These are phyloP conservation scores for Zhuliangozyma parablackwelliae DNA, from an alignment of 1,139 yeast species.

Conservation along the genomic window DNA sequence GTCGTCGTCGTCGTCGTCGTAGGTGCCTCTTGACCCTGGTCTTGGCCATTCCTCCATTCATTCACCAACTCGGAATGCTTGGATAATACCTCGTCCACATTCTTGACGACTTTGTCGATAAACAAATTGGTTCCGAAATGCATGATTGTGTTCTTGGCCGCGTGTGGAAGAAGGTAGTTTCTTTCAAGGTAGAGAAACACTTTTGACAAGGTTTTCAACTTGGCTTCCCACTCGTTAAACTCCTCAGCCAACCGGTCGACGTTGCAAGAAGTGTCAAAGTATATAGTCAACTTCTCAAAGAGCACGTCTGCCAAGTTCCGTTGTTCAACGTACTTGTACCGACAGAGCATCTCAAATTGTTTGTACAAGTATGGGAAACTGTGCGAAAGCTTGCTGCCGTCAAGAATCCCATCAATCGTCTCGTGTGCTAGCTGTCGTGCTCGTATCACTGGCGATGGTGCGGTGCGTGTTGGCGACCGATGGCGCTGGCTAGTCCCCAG, in stretches of 20 bases:
- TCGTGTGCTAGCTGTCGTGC: conserved; percentile 2
- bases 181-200: conserved; percentile 35
- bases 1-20: too few relatives aligned
- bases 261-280: not conserved
- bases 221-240: conserved; percentile 23
- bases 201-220: conserved; percentile 21
- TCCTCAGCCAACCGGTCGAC: conserved; percentile 13
- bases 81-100: conserved; percentile 1
- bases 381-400: conserved; percentile 12
- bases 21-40: too few relatives aligned
- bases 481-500: not conserved
- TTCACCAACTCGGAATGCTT: not conserved
- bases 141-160: conserved; percentile 21
- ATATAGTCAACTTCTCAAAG: conserved; percentile 14
- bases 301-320: conserved; percentile 21
- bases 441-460: not conserved
- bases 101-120: conserved; percentile 3
- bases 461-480: too few relatives aligned
- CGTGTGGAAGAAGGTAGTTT: conserved; percentile 30
- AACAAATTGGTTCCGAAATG: conserved; percentile 21
- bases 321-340: conserved; percentile 30
- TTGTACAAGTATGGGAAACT: conserved; percentile 26
- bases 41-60: conserved; percentile 1
- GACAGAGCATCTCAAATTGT: conserved; percentile 31
- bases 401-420: conserved; percentile 18